phyloP scores from a whole-genome alignment of 2,329 filamentous ascomycete genomes.

The Monilinia fructigena region DNA sequence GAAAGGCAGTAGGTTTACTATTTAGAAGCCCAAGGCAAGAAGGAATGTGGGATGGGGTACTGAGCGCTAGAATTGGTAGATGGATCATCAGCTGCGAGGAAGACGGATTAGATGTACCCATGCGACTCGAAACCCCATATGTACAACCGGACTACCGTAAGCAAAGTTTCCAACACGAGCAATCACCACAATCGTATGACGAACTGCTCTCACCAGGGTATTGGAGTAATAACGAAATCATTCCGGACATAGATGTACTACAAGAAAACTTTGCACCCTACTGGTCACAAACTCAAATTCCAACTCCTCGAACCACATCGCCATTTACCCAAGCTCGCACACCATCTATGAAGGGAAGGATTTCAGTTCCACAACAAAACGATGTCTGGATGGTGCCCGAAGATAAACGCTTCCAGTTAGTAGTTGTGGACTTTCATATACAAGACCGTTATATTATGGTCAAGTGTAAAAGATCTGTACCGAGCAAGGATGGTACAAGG shows the following conservation, averaged over 20 bases:
- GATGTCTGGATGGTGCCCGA: conserved; percentile 32
- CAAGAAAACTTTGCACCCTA: conserved; percentile 10
- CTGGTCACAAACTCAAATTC: conserved; percentile 5
- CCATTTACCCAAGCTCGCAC: background rate
- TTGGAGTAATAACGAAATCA: background rate
- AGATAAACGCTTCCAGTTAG: conserved; percentile 34
- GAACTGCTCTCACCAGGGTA: background rate
- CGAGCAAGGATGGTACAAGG: conserved; percentile 30
- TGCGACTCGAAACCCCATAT: background rate
- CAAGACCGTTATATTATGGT: conserved; percentile 36
- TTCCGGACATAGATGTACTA: background rate
- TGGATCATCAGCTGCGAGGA: conserved; percentile 37
- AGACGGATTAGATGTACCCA: conserved; percentile 30
- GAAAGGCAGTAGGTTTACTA: conserved; percentile 61
- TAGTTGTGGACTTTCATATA: conserved; percentile 34
- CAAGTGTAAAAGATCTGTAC: conserved; percentile 30
- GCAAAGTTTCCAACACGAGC: background rate
- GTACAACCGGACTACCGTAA: background rate
- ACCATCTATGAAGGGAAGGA: background rate
- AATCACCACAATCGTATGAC: background rate
- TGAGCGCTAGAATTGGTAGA: conserved; percentile 33
- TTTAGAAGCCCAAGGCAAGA: conserved; percentile 59
- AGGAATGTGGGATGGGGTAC: conserved; percentile 61
- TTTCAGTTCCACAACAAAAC: background rate
- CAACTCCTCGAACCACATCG: conserved; percentile 7